These are phyloP conservation scores for Cornus controversa DNA, from an alignment of 148 eudicot genomes.

Conservation along the genomic window DNA sequence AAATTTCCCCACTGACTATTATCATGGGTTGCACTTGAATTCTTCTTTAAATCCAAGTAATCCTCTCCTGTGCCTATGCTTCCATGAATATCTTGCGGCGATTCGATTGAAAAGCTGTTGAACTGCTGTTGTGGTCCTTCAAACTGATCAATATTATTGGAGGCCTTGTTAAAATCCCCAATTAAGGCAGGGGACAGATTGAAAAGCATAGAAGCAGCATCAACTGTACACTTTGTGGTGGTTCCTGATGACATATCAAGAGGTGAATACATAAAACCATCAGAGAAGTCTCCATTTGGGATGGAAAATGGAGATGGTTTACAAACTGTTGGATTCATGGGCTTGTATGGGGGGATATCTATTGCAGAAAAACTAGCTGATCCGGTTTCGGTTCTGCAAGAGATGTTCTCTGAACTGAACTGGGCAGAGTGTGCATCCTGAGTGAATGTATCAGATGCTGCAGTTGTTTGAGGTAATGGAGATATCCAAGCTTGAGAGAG, in stretches of 20 bases:
- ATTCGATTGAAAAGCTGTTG: slow-evolving; percentile 33
- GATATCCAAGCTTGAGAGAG: slow-evolving; percentile 67
- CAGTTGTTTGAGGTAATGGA: slow-evolving; percentile 33
- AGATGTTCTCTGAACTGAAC: slow-evolving; percentile 48
- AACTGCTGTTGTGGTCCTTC: slow-evolving; percentile 40
- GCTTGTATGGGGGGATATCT: slow-evolving; percentile 35
- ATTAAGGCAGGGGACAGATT: slow-evolving; percentile 37
- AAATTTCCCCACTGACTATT: slow-evolving; percentile 41
- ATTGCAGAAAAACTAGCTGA: slow-evolving; percentile 38
- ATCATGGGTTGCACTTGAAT: slow-evolving; percentile 17
- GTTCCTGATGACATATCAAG: slow-evolving; percentile 17
- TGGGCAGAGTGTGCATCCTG: too few relatives aligned
- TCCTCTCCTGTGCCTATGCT: slow-evolving; percentile 19
- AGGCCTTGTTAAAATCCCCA: slow-evolving; percentile 19
- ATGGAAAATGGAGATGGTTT: neutral
- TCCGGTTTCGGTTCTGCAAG: slow-evolving; percentile 48
- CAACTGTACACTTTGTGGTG: slow-evolving; percentile 29
- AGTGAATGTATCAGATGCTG: slow-evolving; percentile 29
- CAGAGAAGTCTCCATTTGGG: slow-evolving; percentile 28
- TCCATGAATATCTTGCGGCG: slow-evolving; percentile 45
- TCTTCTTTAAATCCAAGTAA: slow-evolving; percentile 12
- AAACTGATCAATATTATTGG: slow-evolving; percentile 38
- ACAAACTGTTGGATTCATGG: slow-evolving; percentile 12
- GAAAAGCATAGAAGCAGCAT: slow-evolving; percentile 46
- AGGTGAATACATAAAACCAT: slow-evolving; percentile 41